Conservation (phyloP, 305 asterid species). For the Plantago coronopus region DNA sequence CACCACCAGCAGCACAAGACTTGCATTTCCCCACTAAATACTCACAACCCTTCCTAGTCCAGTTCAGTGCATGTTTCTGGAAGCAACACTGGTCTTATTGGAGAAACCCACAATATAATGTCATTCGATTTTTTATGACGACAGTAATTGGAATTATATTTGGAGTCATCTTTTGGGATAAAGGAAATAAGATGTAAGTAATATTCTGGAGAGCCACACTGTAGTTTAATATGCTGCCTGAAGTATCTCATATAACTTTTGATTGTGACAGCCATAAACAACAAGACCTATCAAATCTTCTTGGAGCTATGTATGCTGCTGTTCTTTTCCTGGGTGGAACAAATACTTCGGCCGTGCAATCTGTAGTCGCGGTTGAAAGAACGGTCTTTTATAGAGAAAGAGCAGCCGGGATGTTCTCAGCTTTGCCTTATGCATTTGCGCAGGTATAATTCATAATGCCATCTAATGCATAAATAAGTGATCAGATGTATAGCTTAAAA, state of each 20-base stretch:
- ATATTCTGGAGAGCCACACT: not conserved
- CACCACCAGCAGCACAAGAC: conserved; percentile 65
- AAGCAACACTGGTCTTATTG: conserved; percentile 82
- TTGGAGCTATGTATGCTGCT: conserved; percentile 85
- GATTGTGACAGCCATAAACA: conserved; percentile 48
- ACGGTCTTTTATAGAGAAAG: conserved; percentile 94
- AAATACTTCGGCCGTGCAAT: conserved; percentile 72
- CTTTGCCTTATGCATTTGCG: conserved; percentile 88
- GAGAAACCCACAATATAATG: conserved; percentile 83
- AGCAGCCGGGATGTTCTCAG: conserved; percentile 94
- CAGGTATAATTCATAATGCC: conserved; percentile 47
- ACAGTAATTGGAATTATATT: conserved; percentile 58
- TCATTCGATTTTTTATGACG: conserved; percentile 73
- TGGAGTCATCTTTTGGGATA: conserved; percentile 81
- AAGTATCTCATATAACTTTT: not conserved
- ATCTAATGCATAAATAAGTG: not conserved
- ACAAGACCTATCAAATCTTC: conserved; percentile 69
- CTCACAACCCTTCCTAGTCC: conserved; percentile 62
- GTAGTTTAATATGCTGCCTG: not conserved
- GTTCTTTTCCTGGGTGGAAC: conserved; percentile 92
- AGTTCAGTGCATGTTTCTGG: conserved; percentile 95
- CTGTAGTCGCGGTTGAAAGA: conserved; percentile 85
- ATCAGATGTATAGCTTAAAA: too few species aligned
- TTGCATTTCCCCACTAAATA: conserved; percentile 61
- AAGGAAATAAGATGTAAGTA: conserved; percentile 69